Base-by-base conservation (phyloP, 768 basidiomycete genomes). In the Podaxis sp. region DNA sequence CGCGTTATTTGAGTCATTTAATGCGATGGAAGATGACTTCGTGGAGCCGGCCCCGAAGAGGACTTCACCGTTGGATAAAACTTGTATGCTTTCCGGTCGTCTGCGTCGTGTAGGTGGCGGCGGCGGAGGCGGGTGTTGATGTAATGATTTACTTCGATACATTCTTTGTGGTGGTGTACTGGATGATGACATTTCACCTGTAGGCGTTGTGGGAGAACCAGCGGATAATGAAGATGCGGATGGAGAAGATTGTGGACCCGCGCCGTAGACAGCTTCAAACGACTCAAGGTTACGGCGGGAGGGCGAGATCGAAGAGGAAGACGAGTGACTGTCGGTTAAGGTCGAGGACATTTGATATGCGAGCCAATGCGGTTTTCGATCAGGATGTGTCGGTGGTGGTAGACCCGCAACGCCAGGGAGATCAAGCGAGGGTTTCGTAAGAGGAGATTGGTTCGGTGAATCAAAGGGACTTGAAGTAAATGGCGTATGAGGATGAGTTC, bases 51-150 rank as follows among this genome's bases (percentile, higher is more conserved):
- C 50, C 9, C 57, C 59, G 23, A 60, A 53, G 5, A 65, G 21
- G 7, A 50, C 52, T 64, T 67, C 40, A 65, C 70, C 57, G 51
- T 67, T 55, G 59, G 67, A 56, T 59, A 76, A 61, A 2, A 86
- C 64, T 63, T 88, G 87, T 47, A 84, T 77, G 65, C 87, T 90
- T 65, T 89, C 87, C 0, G 87, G 89, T 1, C 88, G 77, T 50
- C 76, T 79, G 9, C 82, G 73, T 7, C 81, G 74, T 4, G 76
- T 70, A 1, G 82, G 82, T 0, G 82, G 84, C 9, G 73, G 73
- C 0, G 63, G 53, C 3, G 59, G 55, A 37, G 61, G 27, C 14
- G 52, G 16, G 10, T 54, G 52, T 16, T 48, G 32, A 66, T 84
- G 80, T 70, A 87, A 65, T 0, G 85, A 85, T 65, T 79, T 84